These are phyloP conservation scores for Cutaneotrichosporon cutaneum DNA, from an alignment of 1,284 basidiomycete genomes.

Conservation along the genomic window DNA sequence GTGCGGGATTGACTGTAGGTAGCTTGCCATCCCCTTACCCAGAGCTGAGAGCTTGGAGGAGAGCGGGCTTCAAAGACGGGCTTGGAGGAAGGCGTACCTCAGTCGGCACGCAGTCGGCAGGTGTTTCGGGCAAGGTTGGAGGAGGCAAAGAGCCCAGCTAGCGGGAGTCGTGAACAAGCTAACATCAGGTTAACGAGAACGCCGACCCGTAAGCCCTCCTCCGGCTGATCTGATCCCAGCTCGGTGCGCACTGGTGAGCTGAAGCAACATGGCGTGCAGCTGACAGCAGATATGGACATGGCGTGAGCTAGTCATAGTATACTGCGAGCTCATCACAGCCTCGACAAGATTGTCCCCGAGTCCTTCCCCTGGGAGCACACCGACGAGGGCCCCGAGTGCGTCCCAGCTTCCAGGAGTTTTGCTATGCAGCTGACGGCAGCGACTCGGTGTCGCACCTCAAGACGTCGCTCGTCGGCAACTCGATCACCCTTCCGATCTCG, in stretches of 20 bases:
- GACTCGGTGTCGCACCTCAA: slow-evolving; percentile 82
- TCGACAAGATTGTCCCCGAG: slow-evolving; percentile 86
- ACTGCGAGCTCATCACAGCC: slow-evolving; percentile 24
- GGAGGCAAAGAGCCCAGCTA: neutral
- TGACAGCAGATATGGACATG: slow-evolving; percentile 56
- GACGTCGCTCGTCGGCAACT: slow-evolving; percentile 75
- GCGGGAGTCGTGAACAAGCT: neutral
- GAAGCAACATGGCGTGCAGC: slow-evolving; percentile 7
- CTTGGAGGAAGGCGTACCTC: too few species aligned
- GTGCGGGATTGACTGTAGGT: slow-evolving; percentile 82
- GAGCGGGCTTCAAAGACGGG: neutral
- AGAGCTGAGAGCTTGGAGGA: neutral
- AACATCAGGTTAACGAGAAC: slow-evolving; percentile 47
- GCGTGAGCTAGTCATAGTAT: slow-evolving; percentile 28
- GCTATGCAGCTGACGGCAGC: slow-evolving; percentile 28
- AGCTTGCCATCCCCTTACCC: slow-evolving; percentile 54
- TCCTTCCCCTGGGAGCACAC: slow-evolving; percentile 80
- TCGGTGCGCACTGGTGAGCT: slow-evolving; percentile 13
- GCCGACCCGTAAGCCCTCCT: slow-evolving; percentile 41
- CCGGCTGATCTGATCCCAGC: neutral
- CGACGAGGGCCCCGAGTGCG: slow-evolving; percentile 85
- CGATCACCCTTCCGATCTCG: slow-evolving; percentile 80
- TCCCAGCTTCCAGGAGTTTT: too few species aligned
- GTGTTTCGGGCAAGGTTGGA: neutral
- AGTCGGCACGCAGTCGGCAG: too few species aligned